phyloP scores from a whole-genome alignment of 164 flowering plant genomes.

The Stephania yunnanensis region DNA sequence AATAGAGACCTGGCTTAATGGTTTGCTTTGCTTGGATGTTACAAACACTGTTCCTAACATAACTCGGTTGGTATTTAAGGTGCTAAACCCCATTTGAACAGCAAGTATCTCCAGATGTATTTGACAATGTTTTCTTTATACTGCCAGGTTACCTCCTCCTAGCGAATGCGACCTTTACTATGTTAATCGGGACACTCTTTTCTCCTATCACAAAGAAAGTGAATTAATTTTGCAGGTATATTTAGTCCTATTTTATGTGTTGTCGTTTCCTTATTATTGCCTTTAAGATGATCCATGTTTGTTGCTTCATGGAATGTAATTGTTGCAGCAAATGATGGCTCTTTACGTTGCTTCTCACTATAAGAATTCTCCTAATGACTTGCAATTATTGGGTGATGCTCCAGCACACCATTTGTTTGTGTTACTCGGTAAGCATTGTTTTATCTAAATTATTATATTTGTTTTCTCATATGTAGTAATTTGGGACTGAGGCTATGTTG shows the following conservation, averaged over 20 bases:
- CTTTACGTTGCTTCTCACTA: constrained; percentile 96
- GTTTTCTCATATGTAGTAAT: background rate
- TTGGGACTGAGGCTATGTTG: too few species aligned
- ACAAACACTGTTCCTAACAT: constrained; percentile 55
- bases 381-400: constrained; percentile 96
- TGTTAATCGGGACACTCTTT: constrained; percentile 93
- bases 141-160: constrained; percentile 64
- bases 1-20: constrained; percentile 90
- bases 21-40: constrained; percentile 85
- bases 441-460: background rate
- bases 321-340: constrained; percentile 92
- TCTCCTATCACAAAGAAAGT: constrained; percentile 92
- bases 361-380: constrained; percentile 94
- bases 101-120: background rate
- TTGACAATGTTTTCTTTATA: constrained; percentile 13
- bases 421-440: constrained; percentile 60
- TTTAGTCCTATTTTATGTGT: constrained; percentile 3
- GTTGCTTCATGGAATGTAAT: background rate
- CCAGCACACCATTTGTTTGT: constrained; percentile 99
- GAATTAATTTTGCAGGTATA: constrained; percentile 88
- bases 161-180: constrained; percentile 88
- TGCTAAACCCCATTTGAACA: background rate
- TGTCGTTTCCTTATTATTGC: background rate
- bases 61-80: constrained; percentile 42
- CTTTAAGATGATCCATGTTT: background rate